Base-by-base conservation (phyloP, 2,329 filamentous ascomycete species). In the Cordyceps farinosa region DNA sequence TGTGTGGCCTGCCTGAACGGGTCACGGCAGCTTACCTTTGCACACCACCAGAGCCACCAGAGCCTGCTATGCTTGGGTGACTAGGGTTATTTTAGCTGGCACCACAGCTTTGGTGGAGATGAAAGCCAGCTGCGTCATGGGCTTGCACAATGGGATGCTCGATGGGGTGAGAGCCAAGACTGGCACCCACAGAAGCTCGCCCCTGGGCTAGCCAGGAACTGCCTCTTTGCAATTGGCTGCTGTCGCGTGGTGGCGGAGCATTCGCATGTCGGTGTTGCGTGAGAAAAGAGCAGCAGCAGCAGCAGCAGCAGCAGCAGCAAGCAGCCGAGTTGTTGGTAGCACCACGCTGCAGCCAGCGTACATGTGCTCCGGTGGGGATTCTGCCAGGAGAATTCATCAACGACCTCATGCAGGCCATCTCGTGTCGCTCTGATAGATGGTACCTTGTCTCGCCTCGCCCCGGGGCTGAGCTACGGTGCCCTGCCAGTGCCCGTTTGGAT, bases 181-280 rank as follows among this genome's bases (percentile, higher is more conserved):
- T 9, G 47, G 51, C 45, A 61, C 50, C 50, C 40, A 47, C 45
- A 22, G 47, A 22, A 53, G 17, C 50, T 45, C 27, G n/a, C 50
- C 50, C 61, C 53, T 56, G 53, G 52, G 29, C 61, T 60, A 60
- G 57, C 52, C 61, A 62, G 61, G 61, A 47, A 57, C 61, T 57
- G 47, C 9, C 17, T 8, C 44, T 36, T 11, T 15, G 11, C 54
- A n/a, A 62, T 62, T 62, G 61, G 61, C 45, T 27, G 15, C 11
- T 42, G 53, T 36, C 52, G 53, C 53, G 61, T 62, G 61, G 61
- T 62, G 52, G 53, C 53, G 61, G 58, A 47, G 48, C 51, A 62
- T 45, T 55, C 17, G 38, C 48, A 54, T 53, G 27, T 53, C 13
- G 5, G 29, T 45, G 30, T 57, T 45, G 42, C 15, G 30, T 22